Conservation (phyloP, 352 stramenopile genomes). For the Globisporangium uncinulatum region DNA sequence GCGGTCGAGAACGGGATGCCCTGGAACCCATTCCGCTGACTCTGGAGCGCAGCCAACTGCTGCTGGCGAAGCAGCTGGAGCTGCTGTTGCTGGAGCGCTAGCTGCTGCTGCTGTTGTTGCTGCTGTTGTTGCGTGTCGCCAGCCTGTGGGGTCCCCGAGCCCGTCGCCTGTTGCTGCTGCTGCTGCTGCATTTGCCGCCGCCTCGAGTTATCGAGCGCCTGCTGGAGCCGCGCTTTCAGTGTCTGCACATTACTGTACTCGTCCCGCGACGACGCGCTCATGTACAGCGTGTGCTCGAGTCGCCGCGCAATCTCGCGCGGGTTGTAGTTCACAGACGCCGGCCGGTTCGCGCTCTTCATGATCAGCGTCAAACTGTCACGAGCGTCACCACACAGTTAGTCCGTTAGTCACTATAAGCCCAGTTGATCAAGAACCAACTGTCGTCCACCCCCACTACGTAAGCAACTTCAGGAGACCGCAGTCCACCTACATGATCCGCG, state of each 20-base stretch:
- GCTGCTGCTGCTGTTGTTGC: slow-evolving; percentile 46
- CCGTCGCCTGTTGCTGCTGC: slow-evolving; percentile 39
- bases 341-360: slow-evolving; percentile 86
- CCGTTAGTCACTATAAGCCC: no score
- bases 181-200: slow-evolving; percentile 63
- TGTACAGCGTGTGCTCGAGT: slow-evolving; percentile 84
- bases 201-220: slow-evolving; percentile 80
- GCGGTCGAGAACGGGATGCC: slow-evolving; percentile 52
- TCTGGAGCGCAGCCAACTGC: slow-evolving; percentile 73
- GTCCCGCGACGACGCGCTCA: slow-evolving; percentile 75
- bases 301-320: slow-evolving; percentile 78
- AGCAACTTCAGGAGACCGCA: no score
- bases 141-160: slow-evolving; percentile 21
- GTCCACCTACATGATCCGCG: slow-evolving; percentile 77
- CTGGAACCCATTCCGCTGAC: slow-evolving; percentile 54
- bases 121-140: slow-evolving; percentile 20
- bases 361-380: slow-evolving; percentile 84
- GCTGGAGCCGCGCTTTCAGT: slow-evolving; percentile 74
- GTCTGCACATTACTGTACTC: slow-evolving; percentile 88
- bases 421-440: no score
- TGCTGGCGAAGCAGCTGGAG: slow-evolving; percentile 53
- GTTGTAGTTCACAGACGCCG: slow-evolving; percentile 86
- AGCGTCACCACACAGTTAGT: no score
- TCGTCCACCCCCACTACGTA: no score
- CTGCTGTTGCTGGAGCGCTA: slow-evolving; percentile 43